These are phyloP conservation scores for Phyllosticta paracitricarpa DNA, from an alignment of 2,329 filamentous ascomycete genomes.

Conservation along the genomic window DNA sequence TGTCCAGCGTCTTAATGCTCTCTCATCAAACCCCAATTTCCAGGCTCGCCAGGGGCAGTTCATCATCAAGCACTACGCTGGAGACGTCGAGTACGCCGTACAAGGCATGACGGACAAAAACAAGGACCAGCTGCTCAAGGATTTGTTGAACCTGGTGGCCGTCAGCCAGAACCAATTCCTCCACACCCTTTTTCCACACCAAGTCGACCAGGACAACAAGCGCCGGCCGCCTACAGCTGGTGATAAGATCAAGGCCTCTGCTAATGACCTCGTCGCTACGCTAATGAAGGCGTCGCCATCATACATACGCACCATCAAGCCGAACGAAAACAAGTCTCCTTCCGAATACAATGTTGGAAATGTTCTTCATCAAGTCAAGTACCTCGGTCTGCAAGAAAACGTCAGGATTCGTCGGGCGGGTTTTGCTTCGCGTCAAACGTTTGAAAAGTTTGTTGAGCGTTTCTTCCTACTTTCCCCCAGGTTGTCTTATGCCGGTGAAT, in stretches of 20 bases:
- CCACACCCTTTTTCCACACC: constrained; percentile 78
- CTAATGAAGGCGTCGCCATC: constrained; percentile 96
- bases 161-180: constrained; percentile 78
- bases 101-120: constrained; percentile 99
- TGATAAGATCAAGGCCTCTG: constrained; percentile 90
- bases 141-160: constrained; percentile 76
- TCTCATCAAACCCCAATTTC: constrained; percentile 79
- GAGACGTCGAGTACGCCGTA: constrained; percentile 88
- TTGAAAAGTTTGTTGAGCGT: constrained; percentile 95
- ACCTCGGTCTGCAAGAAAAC: constrained; percentile 98
- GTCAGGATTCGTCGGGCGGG: constrained; percentile 92
- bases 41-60: constrained; percentile 90
- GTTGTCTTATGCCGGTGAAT: constrained; percentile 92
- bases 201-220: constrained; percentile 93
- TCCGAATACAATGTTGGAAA: constrained; percentile 86
- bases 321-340: constrained; percentile 96
- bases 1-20: constrained; percentile 81
- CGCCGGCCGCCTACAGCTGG: constrained; percentile 88
- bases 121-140: constrained; percentile 94
- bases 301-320: constrained; percentile 98
- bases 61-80: constrained; percentile 97
- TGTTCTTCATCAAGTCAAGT: constrained; percentile 97
- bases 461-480: constrained; percentile 93
- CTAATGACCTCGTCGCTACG: constrained; percentile 88
- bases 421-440: constrained; percentile 93